phyloP scores from a whole-genome alignment of 305 asterid species.

The Rubia peregrina region DNA sequence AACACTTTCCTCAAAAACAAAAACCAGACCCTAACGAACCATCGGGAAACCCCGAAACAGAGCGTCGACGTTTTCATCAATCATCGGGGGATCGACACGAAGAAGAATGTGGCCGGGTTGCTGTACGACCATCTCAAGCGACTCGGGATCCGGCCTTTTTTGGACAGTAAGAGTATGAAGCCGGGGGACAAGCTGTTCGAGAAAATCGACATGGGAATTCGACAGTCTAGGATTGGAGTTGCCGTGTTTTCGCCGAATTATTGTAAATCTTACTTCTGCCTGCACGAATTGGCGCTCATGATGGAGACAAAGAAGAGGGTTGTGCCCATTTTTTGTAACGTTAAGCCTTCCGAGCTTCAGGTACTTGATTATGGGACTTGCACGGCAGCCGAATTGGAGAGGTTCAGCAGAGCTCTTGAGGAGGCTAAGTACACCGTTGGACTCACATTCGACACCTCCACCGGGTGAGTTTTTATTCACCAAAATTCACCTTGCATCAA shows the following conservation, averaged over 20 bases:
- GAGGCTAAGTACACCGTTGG: conserved; percentile 57
- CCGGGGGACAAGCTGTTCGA: conserved; percentile 48
- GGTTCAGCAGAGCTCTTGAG: conserved; percentile 33
- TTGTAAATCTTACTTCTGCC: conserved; percentile 47
- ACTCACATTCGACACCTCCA: conserved; percentile 37
- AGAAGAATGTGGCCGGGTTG: conserved; percentile 32
- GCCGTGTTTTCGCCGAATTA: conserved; percentile 51
- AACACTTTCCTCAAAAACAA: conserved; percentile 21
- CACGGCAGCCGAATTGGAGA: conserved; percentile 18
- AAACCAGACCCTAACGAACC: neutral
- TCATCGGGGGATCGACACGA: conserved; percentile 47
- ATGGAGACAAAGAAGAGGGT: conserved; percentile 38
- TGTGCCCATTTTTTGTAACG: conserved; percentile 46
- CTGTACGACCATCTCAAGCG: conserved; percentile 30
- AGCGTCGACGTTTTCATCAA: conserved; percentile 63
- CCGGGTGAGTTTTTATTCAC: conserved; percentile 54
- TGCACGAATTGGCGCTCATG: conserved; percentile 46
- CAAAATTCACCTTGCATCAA: conserved; percentile 11
- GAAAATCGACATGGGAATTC: conserved; percentile 32
- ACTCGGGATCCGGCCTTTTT: conserved; percentile 25
- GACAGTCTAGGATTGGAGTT: conserved; percentile 39
- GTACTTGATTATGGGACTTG: conserved; percentile 18
- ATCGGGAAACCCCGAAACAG: conserved; percentile 12
- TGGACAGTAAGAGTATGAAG: conserved; percentile 52
- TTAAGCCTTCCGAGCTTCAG: conserved; percentile 44